Conservation (phyloP, 768 basidiomycete species). For the Termitomyces sp. region DNA sequence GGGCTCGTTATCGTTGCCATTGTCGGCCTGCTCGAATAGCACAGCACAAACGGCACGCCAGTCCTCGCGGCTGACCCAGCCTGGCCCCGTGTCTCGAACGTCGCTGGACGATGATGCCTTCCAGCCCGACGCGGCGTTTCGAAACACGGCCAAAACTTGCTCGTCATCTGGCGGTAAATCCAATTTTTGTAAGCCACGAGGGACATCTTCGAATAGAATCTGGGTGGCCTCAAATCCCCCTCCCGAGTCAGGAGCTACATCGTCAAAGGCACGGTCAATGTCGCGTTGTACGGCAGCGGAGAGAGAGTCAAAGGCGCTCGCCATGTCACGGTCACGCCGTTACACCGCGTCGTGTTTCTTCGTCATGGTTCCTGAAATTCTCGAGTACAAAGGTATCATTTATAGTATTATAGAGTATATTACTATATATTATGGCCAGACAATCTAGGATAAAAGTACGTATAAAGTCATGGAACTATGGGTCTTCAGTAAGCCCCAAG, state of each 20-base stretch:
- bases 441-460: too few relatives aligned
- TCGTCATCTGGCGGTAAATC: slow-evolving; percentile 68
- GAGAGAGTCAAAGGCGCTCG: slow-evolving; percentile 31
- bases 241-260: slow-evolving; percentile 10
- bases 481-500: too few relatives aligned
- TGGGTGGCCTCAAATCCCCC: slow-evolving; percentile 15
- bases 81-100: slow-evolving; percentile 14
- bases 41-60: slow-evolving; percentile 81
- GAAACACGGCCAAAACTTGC: slow-evolving; percentile 67
- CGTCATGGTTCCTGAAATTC: too few relatives aligned
- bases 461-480: too few relatives aligned
- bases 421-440: too few relatives aligned
- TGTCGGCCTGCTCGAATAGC: slow-evolving; percentile 44
- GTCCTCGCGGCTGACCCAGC: slow-evolving; percentile 54
- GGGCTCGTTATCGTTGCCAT: slow-evolving; percentile 13
- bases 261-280: slow-evolving; percentile 50
- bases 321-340: slow-evolving; percentile 12
- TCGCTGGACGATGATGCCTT: slow-evolving; percentile 20
- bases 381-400: too few relatives aligned
- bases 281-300: slow-evolving; percentile 33
- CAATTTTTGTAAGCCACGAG: slow-evolving; percentile 55
- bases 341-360: slow-evolving; percentile 2
- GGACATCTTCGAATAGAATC: slow-evolving; percentile 53
- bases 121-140: slow-evolving; percentile 76
- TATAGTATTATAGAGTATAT: too few relatives aligned